Base-by-base conservation (phyloP, 768 basidiomycete species). In the Phylloporus scabripes region DNA sequence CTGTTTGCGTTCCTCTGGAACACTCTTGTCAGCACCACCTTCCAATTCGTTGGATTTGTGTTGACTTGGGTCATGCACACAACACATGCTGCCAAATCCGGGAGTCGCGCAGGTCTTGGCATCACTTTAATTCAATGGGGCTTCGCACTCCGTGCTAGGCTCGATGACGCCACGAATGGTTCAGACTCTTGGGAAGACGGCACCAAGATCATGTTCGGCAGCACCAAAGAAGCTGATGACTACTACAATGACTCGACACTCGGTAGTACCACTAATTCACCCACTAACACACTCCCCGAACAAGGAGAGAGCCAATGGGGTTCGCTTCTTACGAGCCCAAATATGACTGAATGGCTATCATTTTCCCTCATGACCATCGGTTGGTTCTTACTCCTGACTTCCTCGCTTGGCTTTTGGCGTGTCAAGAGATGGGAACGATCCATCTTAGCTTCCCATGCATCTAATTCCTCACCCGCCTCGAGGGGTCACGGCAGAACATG, bases 41-140 rank as follows among this genome's bases (percentile, higher is more conserved):
- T 99, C 87, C 95, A 97, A 71, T 95, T 97, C 60, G 83, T 97
- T 59, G 95, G 87, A 31, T 92, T 90, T 74, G 75, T 85, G 43
- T 77, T 97, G 66, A 98, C 94, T 8, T 97, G 93, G 70, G 85
- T 98, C 49, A 78, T 98, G 26, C 90, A 92, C 66, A 87, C 85
- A 2, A 92, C 92, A 2, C 95, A 98, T 64, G 88, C 95, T 5
- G 92, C 91, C 28, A 87, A 92, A 57, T 81, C 89, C 57, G 93
- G 96, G 42, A 92, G 92, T 33, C 84, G 92, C 47, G 94, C 93
- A 1, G 95, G 95, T 24, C 78, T 98, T 39, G 95, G 95, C n/a
- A 77, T 97, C 51, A 97, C 94, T 11, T 77, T 98, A 47, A 95
- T 98, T 50, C 95, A 97, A 66, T 94, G 94, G 65, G 94, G 95